These are phyloP conservation scores for Colletotrichum trifolii DNA, from an alignment of 2,329 filamentous ascomycete species.

Conservation along the genomic window DNA sequence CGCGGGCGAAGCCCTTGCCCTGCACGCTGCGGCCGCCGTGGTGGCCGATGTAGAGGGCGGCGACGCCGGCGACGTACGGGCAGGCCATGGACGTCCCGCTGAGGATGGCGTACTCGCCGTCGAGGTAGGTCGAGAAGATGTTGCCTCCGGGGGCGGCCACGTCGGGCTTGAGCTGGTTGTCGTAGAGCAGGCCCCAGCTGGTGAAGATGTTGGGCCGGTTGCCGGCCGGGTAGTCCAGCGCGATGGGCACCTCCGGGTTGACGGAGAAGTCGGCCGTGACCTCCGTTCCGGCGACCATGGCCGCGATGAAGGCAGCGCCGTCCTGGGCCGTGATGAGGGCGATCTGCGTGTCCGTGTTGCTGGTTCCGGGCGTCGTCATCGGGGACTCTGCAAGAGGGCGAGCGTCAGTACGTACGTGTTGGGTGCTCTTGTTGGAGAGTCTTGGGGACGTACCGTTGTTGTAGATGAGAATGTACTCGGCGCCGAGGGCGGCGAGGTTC, in stretches of 20 bases:
- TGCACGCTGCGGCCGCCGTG: constrained; percentile 46
- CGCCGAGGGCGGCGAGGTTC: constrained; percentile 43
- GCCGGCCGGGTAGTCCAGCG: constrained; percentile 41
- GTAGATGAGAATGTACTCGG: constrained; percentile 45
- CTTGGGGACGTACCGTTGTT: constrained; percentile 37
- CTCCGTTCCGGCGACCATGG: constrained; percentile 40
- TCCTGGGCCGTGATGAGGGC: constrained; percentile 40
- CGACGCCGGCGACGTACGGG: constrained; percentile 53
- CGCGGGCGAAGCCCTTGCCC: constrained; percentile 45
- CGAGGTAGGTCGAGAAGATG: constrained; percentile 55
- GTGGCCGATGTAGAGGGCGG: constrained; percentile 48
- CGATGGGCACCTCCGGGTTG: constrained; percentile 39
- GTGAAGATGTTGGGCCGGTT: constrained; percentile 52
- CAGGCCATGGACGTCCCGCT: constrained; percentile 61
- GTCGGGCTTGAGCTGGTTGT: constrained; percentile 56
- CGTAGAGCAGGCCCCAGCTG: constrained; percentile 56
- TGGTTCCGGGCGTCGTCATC: constrained; percentile 33
- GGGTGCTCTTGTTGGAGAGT: no score
- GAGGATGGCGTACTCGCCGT: constrained; percentile 52
- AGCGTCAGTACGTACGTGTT: no score
- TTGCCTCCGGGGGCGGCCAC: constrained; percentile 55
- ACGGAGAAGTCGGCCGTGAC: constrained; percentile 46
- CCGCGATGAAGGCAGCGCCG: constrained; percentile 42
- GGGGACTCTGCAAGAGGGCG: constrained; percentile 8
- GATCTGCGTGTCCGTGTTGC: constrained; percentile 35